Conservation (phyloP, 805 yeast species). For the Candida quercuum region DNA sequence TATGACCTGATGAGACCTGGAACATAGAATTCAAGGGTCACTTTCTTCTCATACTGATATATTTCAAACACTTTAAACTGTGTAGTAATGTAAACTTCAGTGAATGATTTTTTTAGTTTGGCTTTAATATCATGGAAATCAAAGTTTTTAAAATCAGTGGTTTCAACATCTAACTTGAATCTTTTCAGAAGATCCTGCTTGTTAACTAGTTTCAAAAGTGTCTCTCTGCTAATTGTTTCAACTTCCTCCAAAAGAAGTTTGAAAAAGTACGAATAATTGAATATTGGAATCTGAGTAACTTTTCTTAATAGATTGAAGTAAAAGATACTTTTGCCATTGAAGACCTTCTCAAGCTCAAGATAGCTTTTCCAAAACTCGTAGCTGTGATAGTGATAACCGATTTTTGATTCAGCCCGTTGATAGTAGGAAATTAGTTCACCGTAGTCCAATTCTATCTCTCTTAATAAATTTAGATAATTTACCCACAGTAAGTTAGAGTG, state of each 20-base stretch:
- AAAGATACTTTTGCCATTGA: conserved; percentile 22
- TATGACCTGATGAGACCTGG: conserved; percentile 25
- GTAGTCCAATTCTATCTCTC: conserved; percentile 23
- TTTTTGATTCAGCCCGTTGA: conserved; percentile 40
- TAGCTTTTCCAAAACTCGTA: conserved; percentile 48
- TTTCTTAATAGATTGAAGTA: conserved; percentile 36
- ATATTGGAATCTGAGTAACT: conserved; percentile 49
- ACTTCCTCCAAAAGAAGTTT: conserved; percentile 31
- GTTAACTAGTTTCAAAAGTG: conserved; percentile 9
- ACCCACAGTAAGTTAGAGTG: conserved; percentile 48
- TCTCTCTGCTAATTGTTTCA: conserved; percentile 12
- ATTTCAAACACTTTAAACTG: conserved; percentile 48
- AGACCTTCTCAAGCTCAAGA: conserved; percentile 36
- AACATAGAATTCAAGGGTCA: conserved; percentile 33
- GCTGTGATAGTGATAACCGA: conserved; percentile 49
- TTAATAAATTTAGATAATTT: conserved; percentile 37
- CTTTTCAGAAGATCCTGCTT: conserved; percentile 18
- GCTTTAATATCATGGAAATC: conserved; percentile 26
- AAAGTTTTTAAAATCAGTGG: conserved; percentile 4
- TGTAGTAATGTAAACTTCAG: conserved; percentile 49
- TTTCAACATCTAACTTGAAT: conserved; percentile 10
- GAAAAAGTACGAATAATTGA: conserved; percentile 46
- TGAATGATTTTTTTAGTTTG: conserved; percentile 40
- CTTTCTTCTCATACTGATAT: conserved; percentile 41
- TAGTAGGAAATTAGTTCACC: conserved; percentile 31